phyloP scores from a whole-genome alignment of 768 basidiomycete genomes.

The Termitomyces sp. region DNA sequence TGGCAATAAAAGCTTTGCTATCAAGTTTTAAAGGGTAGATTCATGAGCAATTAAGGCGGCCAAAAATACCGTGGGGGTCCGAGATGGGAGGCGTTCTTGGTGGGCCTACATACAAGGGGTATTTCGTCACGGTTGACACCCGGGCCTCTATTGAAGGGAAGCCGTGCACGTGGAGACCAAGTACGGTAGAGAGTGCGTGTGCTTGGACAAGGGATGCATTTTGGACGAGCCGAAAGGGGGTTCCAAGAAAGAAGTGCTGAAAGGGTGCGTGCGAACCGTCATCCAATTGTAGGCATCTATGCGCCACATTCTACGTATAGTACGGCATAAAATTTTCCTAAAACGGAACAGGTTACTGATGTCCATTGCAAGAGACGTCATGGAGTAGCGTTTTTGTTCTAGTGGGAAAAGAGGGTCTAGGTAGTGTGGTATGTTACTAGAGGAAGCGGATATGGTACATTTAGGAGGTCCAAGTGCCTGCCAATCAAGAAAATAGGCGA shows the following conservation, averaged over 20 bases:
- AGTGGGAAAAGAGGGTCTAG: background rate
- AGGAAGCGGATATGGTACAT: background rate
- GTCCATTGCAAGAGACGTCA: background rate
- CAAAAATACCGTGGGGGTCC: background rate
- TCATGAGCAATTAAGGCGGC: background rate
- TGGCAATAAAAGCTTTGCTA: background rate
- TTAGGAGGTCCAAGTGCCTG: background rate
- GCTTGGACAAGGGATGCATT: background rate
- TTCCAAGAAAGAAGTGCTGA: background rate
- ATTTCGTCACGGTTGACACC: no score
- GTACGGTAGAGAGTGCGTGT: background rate
- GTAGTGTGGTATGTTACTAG: conserved; percentile 1
- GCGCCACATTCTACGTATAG: background rate
- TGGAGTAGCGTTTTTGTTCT: background rate
- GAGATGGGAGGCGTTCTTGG: no score
- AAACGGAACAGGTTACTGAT: background rate
- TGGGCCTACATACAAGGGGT: no score
- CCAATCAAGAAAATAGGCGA: background rate
- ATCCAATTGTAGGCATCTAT: no score
- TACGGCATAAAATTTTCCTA: background rate
- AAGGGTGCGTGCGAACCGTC: no score
- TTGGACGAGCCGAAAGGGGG: background rate
- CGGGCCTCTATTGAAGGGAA: background rate
- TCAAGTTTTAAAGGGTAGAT: background rate
- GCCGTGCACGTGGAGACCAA: background rate